phyloP scores from a whole-genome alignment of 2,329 filamentous ascomycete species.

The Shiraia sp. region DNA sequence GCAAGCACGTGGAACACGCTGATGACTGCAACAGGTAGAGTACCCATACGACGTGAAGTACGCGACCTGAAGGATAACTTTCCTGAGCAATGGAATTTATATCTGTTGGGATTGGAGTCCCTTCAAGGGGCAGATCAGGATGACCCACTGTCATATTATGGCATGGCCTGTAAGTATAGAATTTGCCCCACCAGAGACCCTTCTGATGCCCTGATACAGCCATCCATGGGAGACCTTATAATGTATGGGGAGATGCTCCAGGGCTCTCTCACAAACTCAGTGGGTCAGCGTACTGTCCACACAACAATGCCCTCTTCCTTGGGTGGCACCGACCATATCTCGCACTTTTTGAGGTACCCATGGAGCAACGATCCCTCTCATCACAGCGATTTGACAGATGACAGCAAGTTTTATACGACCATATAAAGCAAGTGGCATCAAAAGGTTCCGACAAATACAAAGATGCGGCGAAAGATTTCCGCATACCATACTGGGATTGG shows the following conservation, averaged over 20 bases:
- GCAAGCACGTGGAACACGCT: background rate
- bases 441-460: constrained; percentile 22
- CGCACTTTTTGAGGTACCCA: constrained; percentile 59
- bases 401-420: constrained; percentile 36
- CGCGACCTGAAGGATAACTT: constrained; percentile 62
- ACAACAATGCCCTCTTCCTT: constrained; percentile 77
- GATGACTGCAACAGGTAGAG: constrained; percentile 27
- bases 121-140: constrained; percentile 69
- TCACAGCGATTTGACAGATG: background rate
- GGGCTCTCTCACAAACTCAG: constrained; percentile 39
- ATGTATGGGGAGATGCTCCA: constrained; percentile 36
- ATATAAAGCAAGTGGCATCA: constrained; percentile 23
- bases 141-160: constrained; percentile 72
- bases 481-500: constrained; percentile 44
- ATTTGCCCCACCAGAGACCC: fast-evolving
- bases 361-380: background rate
- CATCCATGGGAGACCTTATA: constrained; percentile 44
- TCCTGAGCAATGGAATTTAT: constrained; percentile 73
- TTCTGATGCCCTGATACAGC: constrained; percentile 16
- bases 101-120: constrained; percentile 71
- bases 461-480: constrained; percentile 33
- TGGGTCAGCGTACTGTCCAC: constrained; percentile 70
- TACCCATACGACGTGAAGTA: constrained; percentile 64
- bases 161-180: constrained; percentile 67
- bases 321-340: constrained; percentile 86